Percentiles rank a stretch among this genome's conserved stretches.
phyloP scores from a whole-genome alignment of 495 filamentous ascomycete species.

The Penicillium samsonianum region DNA sequence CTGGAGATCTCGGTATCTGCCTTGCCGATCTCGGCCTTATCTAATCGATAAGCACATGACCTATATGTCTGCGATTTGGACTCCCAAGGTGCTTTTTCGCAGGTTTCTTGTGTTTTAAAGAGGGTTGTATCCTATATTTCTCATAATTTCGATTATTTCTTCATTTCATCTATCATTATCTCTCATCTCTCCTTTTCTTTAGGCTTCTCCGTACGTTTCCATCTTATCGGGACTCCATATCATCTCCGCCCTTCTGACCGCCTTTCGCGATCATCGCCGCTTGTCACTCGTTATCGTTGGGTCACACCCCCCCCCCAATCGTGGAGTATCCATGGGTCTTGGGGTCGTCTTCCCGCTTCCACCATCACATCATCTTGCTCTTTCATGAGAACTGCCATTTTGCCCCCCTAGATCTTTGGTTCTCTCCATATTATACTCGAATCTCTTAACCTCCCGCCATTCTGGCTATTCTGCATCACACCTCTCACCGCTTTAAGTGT shows the following conservation, averaged over 20 bases:
- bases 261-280: slow-evolving; percentile 31
- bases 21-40: slow-evolving; percentile 25
- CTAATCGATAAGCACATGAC: slow-evolving; percentile 30
- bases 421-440: slow-evolving; percentile 17
- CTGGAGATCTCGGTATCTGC: slow-evolving; percentile 9
- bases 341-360: slow-evolving; percentile 18
- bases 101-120: too few relatives aligned
- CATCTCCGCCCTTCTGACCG: slow-evolving; percentile 41
- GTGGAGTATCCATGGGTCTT: slow-evolving; percentile 35
- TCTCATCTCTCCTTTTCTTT: neutral
- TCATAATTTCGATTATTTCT: neutral
- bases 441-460: slow-evolving; percentile 9
- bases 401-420: slow-evolving; percentile 18
- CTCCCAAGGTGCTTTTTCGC: neutral
- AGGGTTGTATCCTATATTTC: neutral
- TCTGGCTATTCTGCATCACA: slow-evolving; percentile 17
- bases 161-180: neutral
- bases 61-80: slow-evolving; percentile 2
- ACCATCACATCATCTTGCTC: slow-evolving; percentile 41
- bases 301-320: slow-evolving; percentile 40
- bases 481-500: slow-evolving; percentile 34
- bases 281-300: slow-evolving; percentile 41
- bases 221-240: slow-evolving; percentile 7
- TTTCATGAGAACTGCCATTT: slow-evolving; percentile 25
- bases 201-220: neutral